phyloP scores from a whole-genome alignment of 306 rosid genomes.

The Phaseolus lunatus region DNA sequence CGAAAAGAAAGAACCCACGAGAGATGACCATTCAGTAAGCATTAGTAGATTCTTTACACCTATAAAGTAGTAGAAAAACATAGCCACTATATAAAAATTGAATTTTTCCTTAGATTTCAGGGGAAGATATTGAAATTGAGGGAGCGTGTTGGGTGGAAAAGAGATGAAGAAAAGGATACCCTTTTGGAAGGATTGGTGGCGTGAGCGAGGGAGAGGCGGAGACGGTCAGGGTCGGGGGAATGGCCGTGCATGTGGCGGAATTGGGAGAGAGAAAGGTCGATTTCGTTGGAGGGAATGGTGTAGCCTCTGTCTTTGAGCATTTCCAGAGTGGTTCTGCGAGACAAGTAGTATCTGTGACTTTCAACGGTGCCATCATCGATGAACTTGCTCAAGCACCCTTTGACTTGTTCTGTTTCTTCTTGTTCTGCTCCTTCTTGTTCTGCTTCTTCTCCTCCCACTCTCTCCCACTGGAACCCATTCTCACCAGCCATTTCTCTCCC shows the following conservation, averaged over 20 bases:
- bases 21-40: neutral
- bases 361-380: slow-evolving; percentile 69
- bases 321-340: slow-evolving; percentile 78
- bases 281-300: slow-evolving; percentile 59
- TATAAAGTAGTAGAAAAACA: too few relatives aligned
- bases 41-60: neutral
- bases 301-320: slow-evolving; percentile 93
- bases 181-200: slow-evolving; percentile 67
- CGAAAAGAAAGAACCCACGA: too few relatives aligned
- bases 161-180: slow-evolving; percentile 29
- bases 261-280: slow-evolving; percentile 66
- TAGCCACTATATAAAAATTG: neutral
- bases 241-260: slow-evolving; percentile 68
- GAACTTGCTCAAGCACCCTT: slow-evolving; percentile 59
- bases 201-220: slow-evolving; percentile 70
- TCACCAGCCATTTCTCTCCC: slow-evolving; percentile 17
- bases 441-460: slow-evolving; percentile 31
- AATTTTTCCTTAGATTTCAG: neutral
- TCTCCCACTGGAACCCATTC: slow-evolving; percentile 7
- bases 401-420: neutral
- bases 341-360: slow-evolving; percentile 73
- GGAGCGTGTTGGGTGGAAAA: neutral
- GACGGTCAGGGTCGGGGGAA: slow-evolving; percentile 69
- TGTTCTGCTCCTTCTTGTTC: neutral
- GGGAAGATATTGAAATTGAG: neutral